Base-by-base conservation (phyloP, 2,329 filamentous ascomycete genomes). In the Mycosphaerelloides madeirae region DNA sequence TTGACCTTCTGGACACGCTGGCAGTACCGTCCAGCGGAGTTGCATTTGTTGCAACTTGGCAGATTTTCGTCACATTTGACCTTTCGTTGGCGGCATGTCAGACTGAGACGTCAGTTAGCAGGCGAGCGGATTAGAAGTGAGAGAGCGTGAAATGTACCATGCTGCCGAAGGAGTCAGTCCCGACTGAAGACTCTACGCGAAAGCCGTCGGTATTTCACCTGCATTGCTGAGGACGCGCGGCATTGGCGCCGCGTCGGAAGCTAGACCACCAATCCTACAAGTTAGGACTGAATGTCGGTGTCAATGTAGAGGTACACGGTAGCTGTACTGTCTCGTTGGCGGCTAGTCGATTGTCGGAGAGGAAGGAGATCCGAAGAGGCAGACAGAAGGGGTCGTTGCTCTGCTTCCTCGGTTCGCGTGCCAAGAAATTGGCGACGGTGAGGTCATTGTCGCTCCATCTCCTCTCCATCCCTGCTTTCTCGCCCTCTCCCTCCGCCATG, bases 31-130 rank as follows among this genome's bases (percentile, higher is more conserved):
- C 32, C 25, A 11, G 41, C 42, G n/a, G 6, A 11, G 3, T 31
- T 13, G 28, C 46, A 49, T 9, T 34, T 37, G 16, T 36, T 25
- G 22, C 46, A 49, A 7, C 15, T 31, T 2, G 46, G 46, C 9
- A 33, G 4, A 6, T 28, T 25, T 20, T 49, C 42, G 19, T 49
- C 46, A 41, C 46, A 49, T 36, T 49, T 49, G 16, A 49, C 33
- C 31, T 43, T 49, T n/a, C 43, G 32, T 20, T 38, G 25, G 2
- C 46, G 38, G 25, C 46, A 49, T 22, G 46, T 49, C 19, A 45
- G 38, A 34, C 46, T 47, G 33, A 16, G 16, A 12, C 18, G 29
- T 20, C 29, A 12, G 14, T 35, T 15, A 35, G 8, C 16, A 35
- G 16, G 3, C 5, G 5, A 12, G 31, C 15, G n/a, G 28, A 35